A percentile compares a stretch with the other conserved stretches of the same genome.
phyloP scores from a whole-genome alignment of 768 basidiomycete genomes.

The Termitomyces bulborhizus region DNA sequence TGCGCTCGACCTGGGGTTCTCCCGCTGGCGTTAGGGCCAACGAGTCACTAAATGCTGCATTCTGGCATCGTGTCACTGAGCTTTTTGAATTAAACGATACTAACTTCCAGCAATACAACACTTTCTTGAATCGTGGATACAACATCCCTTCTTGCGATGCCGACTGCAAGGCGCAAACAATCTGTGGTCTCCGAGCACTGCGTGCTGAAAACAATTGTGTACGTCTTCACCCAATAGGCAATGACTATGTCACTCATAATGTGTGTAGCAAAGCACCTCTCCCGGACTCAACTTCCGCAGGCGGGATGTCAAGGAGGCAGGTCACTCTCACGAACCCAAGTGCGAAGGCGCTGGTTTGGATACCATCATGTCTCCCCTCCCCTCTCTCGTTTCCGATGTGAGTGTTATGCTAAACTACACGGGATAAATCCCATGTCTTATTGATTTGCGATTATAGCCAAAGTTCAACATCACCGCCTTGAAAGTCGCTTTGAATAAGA shows the following conservation, averaged over 20 bases:
- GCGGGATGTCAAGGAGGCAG: neutral
- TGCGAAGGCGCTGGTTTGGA: constrained; percentile 9
- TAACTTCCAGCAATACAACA: constrained; percentile 40
- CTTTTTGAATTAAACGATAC: constrained; percentile 40
- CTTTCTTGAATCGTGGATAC: constrained; percentile 34
- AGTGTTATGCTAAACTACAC: neutral
- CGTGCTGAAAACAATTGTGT: constrained; percentile 40
- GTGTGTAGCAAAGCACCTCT: neutral
- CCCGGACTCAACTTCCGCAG: constrained; percentile 8
- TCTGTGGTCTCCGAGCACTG: constrained; percentile 39
- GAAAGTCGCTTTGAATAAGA: neutral
- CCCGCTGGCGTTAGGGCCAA: constrained; percentile 31
- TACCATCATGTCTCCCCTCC: constrained; percentile 6
- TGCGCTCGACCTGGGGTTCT: constrained; percentile 44
- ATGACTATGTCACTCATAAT: neutral
- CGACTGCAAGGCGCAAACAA: constrained; percentile 31
- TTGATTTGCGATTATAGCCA: neutral
- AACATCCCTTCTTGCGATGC: constrained; percentile 26
- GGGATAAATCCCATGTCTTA: neutral
- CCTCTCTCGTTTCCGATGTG: neutral
- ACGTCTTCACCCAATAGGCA: constrained; percentile 2
- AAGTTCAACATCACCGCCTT: neutral
- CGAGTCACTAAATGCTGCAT: constrained; percentile 39
- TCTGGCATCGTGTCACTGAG: constrained; percentile 60
- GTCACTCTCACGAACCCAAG: neutral